These are phyloP conservation scores for Magnolia officinalis DNA, from an alignment of 164 flowering plant species.

Conservation along the genomic window DNA sequence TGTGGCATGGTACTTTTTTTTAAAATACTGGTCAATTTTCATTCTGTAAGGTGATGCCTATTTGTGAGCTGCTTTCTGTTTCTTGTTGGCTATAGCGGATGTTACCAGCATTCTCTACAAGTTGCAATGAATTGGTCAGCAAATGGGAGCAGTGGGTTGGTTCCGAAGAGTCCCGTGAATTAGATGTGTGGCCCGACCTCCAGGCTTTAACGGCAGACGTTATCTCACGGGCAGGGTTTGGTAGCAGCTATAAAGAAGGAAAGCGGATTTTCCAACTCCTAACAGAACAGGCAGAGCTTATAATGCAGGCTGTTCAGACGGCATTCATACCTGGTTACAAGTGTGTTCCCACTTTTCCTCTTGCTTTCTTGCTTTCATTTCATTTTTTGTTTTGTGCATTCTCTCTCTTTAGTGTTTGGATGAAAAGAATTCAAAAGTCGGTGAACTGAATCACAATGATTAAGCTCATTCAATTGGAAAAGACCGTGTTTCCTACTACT, in stretches of 20 bases:
- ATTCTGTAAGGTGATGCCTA: neutral
- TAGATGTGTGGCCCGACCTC: conserved; percentile 17
- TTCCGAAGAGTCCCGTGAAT: conserved; percentile 12
- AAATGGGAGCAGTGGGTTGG: conserved; percentile 20
- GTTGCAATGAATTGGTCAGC: conserved; percentile 19
- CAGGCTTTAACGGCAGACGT: conserved; percentile 18
- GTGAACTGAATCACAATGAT: neutral
- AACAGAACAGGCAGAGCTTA: conserved; percentile 8
- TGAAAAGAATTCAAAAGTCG: neutral
- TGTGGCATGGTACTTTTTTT: neutral
- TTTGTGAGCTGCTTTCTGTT: neutral
- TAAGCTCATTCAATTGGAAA: too few species aligned
- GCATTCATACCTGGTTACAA: conserved; percentile 9
- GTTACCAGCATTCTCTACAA: conserved; percentile 17
- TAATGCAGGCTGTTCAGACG: neutral
- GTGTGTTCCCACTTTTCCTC: neutral
- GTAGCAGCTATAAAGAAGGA: conserved; percentile 22
- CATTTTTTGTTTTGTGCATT: neutral
- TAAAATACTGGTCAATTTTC: neutral
- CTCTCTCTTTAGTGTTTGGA: neutral
- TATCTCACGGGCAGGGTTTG: conserved; percentile 18
- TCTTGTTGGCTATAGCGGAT: conserved; percentile 14
- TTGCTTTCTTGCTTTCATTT: neutral
- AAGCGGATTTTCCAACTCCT: conserved; percentile 15
- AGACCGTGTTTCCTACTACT: too few species aligned